These are phyloP conservation scores for Candida buenavistaensis DNA, from an alignment of 1,139 yeast genomes.

Conservation along the genomic window DNA sequence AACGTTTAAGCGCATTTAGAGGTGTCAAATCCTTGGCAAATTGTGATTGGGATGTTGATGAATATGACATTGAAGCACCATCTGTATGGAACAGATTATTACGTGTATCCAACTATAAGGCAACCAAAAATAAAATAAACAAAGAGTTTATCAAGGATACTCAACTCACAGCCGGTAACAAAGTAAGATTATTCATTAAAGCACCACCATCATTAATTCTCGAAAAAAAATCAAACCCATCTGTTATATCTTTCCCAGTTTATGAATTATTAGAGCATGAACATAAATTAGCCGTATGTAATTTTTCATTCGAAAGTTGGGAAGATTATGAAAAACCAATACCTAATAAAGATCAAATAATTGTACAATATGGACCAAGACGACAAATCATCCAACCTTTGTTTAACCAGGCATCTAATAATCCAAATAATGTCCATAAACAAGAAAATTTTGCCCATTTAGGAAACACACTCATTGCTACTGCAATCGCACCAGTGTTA, in stretches of 20 bases:
- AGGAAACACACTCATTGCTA: conserved; percentile 72
- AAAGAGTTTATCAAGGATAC: conserved; percentile 63
- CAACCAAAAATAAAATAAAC: conserved; percentile 66
- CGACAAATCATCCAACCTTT: conserved; percentile 83
- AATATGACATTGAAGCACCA: conserved; percentile 74
- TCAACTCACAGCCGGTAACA: conserved; percentile 66
- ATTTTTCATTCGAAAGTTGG: conserved; percentile 83
- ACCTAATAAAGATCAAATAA: conserved; percentile 72
- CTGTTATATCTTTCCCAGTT: conserved; percentile 53
- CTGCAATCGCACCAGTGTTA: conserved; percentile 86
- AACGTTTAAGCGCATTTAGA: conserved; percentile 73
- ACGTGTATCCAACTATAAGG: conserved; percentile 74
- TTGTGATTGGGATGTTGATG: conserved; percentile 88
- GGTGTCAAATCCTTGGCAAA: conserved; percentile 82
- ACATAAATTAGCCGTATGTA: conserved; percentile 79
- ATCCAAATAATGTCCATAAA: conserved; percentile 84
- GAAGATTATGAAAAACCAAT: conserved; percentile 85
- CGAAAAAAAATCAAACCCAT: conserved; percentile 34
- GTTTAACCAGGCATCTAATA: conserved; percentile 76
- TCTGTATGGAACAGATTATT: conserved; percentile 73
- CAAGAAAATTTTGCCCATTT: conserved; percentile 81
- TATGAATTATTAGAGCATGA: conserved; percentile 84
- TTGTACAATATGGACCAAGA: conserved; percentile 93
- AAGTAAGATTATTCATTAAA: conserved; percentile 57
- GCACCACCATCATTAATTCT: conserved; percentile 57